Evolutionary conservation across 1,284 basidiomycete genomes (phyloP).

Genomic region (Sporisorium reilianum): DNA sequence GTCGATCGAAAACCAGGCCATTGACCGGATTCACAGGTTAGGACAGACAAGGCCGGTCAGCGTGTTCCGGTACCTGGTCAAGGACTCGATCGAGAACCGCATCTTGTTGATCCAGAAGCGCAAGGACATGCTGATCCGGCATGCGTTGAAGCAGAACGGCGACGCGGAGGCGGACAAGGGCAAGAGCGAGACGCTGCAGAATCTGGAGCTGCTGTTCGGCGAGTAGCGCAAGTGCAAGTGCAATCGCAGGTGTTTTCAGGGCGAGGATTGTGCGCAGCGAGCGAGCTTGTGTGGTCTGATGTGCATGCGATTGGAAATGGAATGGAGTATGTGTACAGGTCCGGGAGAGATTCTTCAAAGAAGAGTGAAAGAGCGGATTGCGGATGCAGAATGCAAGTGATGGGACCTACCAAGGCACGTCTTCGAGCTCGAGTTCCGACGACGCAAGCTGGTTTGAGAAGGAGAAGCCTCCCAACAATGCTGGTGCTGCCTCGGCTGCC

Average conservation of each 20-base stretch:
- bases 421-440: slow-evolving; percentile 29
- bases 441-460: slow-evolving; percentile 15
- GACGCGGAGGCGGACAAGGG: slow-evolving; percentile 2
- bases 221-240: slow-evolving; percentile 9
- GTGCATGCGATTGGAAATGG: neutral
- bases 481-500: neutral
- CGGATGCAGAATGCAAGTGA: neutral
- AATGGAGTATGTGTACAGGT: neutral
- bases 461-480: slow-evolving; percentile 8
- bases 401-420: slow-evolving; percentile 30
- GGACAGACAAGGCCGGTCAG: slow-evolving; percentile 90
- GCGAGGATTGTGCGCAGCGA: too few relatives aligned
- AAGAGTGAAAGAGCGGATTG: neutral
- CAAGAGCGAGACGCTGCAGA: slow-evolving; percentile 56
- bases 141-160: slow-evolving; percentile 41
- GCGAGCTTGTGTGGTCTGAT: neutral
- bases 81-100: slow-evolving; percentile 85
- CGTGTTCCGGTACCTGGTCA: slow-evolving; percentile 92
- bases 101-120: slow-evolving; percentile 82
- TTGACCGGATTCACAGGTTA: slow-evolving; percentile 77
- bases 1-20: slow-evolving; percentile 80
- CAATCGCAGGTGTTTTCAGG: too few relatives aligned
- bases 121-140: slow-evolving; percentile 87
- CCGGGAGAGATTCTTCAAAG: neutral
- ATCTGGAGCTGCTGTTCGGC: slow-evolving; percentile 62